Evolutionary conservation across 2,329 filamentous ascomycete genomes (phyloP).

Genomic region (Scedosporium boydii): DNA sequence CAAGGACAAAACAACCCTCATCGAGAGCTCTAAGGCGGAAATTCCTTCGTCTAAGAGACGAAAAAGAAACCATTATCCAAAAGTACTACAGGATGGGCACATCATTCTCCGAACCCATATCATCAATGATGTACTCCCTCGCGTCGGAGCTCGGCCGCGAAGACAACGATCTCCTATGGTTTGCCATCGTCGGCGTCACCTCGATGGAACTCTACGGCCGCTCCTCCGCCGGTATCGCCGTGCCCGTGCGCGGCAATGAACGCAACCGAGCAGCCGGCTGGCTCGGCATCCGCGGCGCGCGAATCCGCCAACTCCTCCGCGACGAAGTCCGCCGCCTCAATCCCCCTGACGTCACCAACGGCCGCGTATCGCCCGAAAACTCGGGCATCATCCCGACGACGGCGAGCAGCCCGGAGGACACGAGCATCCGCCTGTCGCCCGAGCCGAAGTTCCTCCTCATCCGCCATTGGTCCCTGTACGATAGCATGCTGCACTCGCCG

Average conservation of each 20-base stretch:
- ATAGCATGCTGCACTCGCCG: conserved; percentile 95
- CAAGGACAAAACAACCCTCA: conserved; percentile 52
- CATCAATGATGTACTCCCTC: conserved; percentile 87
- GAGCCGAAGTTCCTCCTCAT: conserved; percentile 90
- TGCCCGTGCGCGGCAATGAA: conserved; percentile 45
- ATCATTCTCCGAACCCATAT: conserved; percentile 90
- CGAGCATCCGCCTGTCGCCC: conserved; percentile 81
- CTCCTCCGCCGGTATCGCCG: conserved; percentile 69
- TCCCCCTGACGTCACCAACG: conserved; percentile 59
- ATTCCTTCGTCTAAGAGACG: conserved; percentile 63
- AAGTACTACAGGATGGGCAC: conserved; percentile 80
- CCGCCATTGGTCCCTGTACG: conserved; percentile 93
- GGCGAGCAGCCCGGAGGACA: conserved; percentile 81
- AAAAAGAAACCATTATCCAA: conserved; percentile 67
- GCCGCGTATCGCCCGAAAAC: conserved; percentile 53
- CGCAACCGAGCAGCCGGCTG: conserved; percentile 56
- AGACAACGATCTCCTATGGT: conserved; percentile 93
- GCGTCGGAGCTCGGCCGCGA: conserved; percentile 92
- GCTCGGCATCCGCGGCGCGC: conserved; percentile 73
- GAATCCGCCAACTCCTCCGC: conserved; percentile 74
- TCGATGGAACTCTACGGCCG: conserved; percentile 87
- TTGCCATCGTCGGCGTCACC: conserved; percentile 89
- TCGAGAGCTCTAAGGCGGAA: conserved; percentile 62
- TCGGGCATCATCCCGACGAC: conserved; percentile 83
- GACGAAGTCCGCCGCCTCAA: conserved; percentile 94